Percentiles rank a stretch among this genome's conserved stretches.
phyloP scores from a whole-genome alignment of 306 rosid genomes.

The Mimosa bimucronata region DNA sequence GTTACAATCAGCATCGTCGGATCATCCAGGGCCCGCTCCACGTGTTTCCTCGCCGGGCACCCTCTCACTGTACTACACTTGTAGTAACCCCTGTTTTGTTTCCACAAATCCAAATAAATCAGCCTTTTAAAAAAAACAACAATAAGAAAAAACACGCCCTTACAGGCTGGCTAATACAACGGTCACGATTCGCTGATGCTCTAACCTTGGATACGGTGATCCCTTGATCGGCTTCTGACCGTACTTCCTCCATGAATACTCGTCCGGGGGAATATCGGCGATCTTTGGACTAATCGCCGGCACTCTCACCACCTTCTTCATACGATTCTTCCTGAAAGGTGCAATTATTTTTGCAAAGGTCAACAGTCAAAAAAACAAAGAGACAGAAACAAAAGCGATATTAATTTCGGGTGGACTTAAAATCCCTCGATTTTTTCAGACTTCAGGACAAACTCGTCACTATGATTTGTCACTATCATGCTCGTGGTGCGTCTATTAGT shows the following conservation, averaged over 20 bases:
- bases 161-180: slow-evolving; percentile 8
- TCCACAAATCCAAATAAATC: background rate
- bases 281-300: slow-evolving; percentile 84
- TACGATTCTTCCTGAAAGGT: slow-evolving; percentile 70
- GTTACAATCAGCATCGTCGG: slow-evolving; percentile 87
- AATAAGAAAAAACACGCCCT: background rate
- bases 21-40: slow-evolving; percentile 80
- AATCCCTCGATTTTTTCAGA: background rate
- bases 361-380: slow-evolving; percentile 25
- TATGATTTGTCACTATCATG: slow-evolving; percentile 46
- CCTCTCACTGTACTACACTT: slow-evolving; percentile 80
- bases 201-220: slow-evolving; percentile 82
- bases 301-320: slow-evolving; percentile 71
- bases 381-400: slow-evolving; percentile 16
- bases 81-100: slow-evolving; percentile 69
- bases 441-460: slow-evolving; percentile 13
- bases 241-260: slow-evolving; percentile 91
- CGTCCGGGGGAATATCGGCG: slow-evolving; percentile 94
- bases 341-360: slow-evolving; percentile 6
- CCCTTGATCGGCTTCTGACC: slow-evolving; percentile 97
- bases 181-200: slow-evolving; percentile 37
- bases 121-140: background rate
- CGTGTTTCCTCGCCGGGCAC: slow-evolving; percentile 95
- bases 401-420: slow-evolving; percentile 15
- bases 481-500: slow-evolving; percentile 38